Base-by-base conservation (phyloP, 805 yeast species). In the Pichia sporocuriosa region DNA sequence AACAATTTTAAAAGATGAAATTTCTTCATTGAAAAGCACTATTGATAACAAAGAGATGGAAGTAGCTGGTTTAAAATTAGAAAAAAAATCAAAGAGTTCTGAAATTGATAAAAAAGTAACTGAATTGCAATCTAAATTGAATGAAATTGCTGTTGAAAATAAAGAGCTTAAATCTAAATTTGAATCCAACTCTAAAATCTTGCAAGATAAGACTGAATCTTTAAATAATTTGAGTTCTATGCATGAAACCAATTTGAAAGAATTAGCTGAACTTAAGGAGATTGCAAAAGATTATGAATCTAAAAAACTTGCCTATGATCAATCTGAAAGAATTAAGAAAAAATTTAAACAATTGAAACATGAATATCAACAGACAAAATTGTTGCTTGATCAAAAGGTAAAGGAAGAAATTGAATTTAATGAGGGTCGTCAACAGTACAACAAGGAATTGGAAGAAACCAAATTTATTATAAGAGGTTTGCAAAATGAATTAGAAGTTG, bases 331-430 rank as follows among this genome's bases (percentile, higher is more conserved):
- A 52, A 49, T 53, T 42, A 56, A 48, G 29, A 49, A 44, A 48
- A 63, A 52, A 44, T 65, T 57, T 41, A 61, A 57, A 39, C 65
- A 64, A 36, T 55, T 77, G 20, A 72, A 75, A 46, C 69, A 67
- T 30, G 75, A 73, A 35, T 68, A 70, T 6, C 55, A 51, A 33
- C 69, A 69, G 46, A 66, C 73, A 7, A 65, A 62, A 33, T 61
- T 61, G 4, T 49, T 72, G 8, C 53, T 71, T 28, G 70, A 70
- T 37, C 63, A 63, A 29, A 68, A 64, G 43, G 63, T 65, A 25
- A 55, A 59, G n/a, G 73, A 67, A 40, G 73, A 68, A 42, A 59
- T 66, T 27, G 61, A 61, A 26, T 69, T 70, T 45, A 67, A 62
- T 17, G 67, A 61, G 13, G 62, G 68, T 32, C 71, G 66, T 45